Conservation (phyloP, 176 grass and related monocot genomes). For the Oryza glaberrima region DNA sequence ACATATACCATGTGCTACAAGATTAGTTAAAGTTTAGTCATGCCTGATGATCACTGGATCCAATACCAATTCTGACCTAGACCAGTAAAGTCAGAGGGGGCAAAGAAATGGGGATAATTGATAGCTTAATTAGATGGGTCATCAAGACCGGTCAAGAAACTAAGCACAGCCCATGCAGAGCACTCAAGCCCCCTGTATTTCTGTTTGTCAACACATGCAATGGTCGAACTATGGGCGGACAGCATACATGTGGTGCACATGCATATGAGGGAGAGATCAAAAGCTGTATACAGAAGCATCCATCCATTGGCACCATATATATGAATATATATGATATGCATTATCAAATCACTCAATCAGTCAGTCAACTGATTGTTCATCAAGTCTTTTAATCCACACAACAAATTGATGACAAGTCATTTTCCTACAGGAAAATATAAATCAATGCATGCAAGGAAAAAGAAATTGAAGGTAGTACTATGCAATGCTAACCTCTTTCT, state of each 20-base stretch:
- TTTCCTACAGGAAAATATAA: neutral
- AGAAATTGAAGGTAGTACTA: neutral
- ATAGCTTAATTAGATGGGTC: neutral
- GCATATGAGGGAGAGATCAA: conserved; percentile 7
- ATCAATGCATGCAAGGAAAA: neutral
- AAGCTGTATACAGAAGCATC: conserved; percentile 31
- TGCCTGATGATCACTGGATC: conserved; percentile 2
- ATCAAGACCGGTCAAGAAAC: conserved; percentile 22
- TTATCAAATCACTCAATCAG: neutral
- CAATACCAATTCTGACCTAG: conserved; percentile 4
- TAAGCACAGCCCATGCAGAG: conserved; percentile 6
- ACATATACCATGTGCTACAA: neutral
- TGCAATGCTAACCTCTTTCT: neutral
- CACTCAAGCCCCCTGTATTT: conserved; percentile 24
- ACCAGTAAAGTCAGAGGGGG: conserved; percentile 32
- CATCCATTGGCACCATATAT: conserved; percentile 26
- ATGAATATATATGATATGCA: neutral
- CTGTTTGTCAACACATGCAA: conserved; percentile 46
- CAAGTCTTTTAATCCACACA: conserved; percentile 20
- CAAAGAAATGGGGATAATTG: neutral
- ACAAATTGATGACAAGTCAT: neutral
- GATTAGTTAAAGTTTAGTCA: conserved; percentile 11
- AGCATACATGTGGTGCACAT: conserved; percentile 68
- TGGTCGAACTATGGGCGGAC: conserved; percentile 50
- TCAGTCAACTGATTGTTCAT: neutral